Evolutionary conservation across 2,329 filamentous ascomycete genomes (phyloP), one percentile per base, ranked within the genome.

Genomic region (Sporothrix curviconia): DNA sequence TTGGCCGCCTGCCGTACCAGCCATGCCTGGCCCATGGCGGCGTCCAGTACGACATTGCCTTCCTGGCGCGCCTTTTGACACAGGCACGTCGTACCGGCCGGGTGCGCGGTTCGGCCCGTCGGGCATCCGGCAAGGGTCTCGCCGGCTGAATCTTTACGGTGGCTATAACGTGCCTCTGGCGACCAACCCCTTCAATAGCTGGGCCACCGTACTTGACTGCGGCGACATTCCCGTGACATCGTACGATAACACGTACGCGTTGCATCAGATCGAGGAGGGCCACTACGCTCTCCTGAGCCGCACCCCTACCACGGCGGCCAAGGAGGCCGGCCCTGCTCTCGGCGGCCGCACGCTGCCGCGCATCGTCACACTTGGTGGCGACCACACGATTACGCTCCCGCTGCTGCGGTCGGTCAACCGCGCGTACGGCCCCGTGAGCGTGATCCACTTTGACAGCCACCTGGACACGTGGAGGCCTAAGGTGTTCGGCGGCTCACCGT

Each of bases 171-270:
- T 94, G 4, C 89, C 89, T 0, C 75, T 95, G 14, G 77, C 82
- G 28, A 86, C 86, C 22, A 92, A 94, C 70, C 88, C 89, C 0
- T 94, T 94, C 76, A 84, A 86, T 68, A 86, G 82, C 66, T 92
- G 89, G 82, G 86, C 90, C 8, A 90, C 81, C 51, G 83, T 94
- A 2, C 73, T 94, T 2, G 89, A 94, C 69, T 94, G 89, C 68
- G 89, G 89, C 60, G 89, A 94, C 67, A 89, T 92, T 50, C 89
- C 89, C 0, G 89, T 94, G 3, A 92, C 88, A 11, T 92, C 87
- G 83, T 91, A 92, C 64, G 90, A 95, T 71, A 94, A 94, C 68
- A 79, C 81, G 2, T 94, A 83, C 71, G 90, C 90, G 7, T 82
- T 95, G 24, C 80, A 86, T 61, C 90, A 95, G 69, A 94, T 95